These are phyloP conservation scores for Phalaenopsis equestris DNA, from an alignment of 106 monocot genomes.

Conservation along the genomic window DNA sequence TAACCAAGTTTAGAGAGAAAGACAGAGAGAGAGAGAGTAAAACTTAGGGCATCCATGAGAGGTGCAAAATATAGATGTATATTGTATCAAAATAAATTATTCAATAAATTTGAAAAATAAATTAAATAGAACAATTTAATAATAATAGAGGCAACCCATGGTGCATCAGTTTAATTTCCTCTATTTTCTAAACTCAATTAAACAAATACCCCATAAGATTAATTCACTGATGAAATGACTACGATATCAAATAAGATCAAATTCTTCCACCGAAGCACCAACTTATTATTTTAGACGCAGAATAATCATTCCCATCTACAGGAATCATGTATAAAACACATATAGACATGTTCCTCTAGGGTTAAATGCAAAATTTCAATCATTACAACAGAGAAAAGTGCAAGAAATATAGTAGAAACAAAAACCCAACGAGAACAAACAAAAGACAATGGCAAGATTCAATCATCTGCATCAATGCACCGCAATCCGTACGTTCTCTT, in stretches of 20 bases:
- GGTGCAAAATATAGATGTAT: no score
- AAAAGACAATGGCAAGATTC: not conserved
- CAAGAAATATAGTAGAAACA: not conserved
- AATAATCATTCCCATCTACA: not conserved
- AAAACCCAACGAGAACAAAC: not conserved
- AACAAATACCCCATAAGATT: not conserved
- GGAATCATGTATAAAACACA: not conserved
- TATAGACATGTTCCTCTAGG: not conserved
- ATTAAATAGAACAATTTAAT: no score
- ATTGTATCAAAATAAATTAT: no score
- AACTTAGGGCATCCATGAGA: no score
- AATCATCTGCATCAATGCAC: constrained; percentile 1
- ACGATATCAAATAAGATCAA: not conserved
- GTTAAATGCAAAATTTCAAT: not conserved
- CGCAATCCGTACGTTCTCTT: not conserved
- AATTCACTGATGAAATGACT: constrained; percentile 3
- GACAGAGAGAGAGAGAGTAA: no score
- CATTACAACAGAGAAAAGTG: not conserved
- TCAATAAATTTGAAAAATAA: no score
- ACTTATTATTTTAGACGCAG: not conserved
- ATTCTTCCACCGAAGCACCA: not conserved
- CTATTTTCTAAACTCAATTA: no score
- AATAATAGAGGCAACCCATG: no score
- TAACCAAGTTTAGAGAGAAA: no score
- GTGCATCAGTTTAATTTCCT: no score